These are phyloP conservation scores for Termitomyces sp. DNA, from an alignment of 768 basidiomycete genomes.

Conservation along the genomic window DNA sequence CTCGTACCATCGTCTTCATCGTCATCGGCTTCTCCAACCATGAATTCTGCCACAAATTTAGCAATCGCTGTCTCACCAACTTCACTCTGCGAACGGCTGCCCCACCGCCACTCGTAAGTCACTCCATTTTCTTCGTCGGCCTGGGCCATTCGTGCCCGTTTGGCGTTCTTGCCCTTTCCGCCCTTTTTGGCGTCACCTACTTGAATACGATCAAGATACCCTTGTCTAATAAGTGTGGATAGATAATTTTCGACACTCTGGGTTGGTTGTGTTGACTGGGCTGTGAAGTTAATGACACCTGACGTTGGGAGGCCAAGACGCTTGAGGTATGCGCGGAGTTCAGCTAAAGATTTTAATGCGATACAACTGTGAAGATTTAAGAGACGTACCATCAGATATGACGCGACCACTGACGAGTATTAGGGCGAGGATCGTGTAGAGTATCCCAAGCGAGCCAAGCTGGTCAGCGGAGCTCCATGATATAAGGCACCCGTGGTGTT, in stretches of 20 bases:
- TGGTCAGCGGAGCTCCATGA: conserved; percentile 69
- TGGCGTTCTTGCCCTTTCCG: conserved; percentile 30
- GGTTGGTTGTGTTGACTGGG: conserved; percentile 41
- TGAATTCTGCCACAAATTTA: conserved; percentile 75
- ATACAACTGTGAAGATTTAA: not conserved
- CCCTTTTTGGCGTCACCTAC: conserved; percentile 41
- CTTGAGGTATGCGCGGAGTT: conserved; percentile 65
- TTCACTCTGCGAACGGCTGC: conserved; percentile 71
- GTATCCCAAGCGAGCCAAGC: conserved; percentile 62
- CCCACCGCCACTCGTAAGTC: conserved; percentile 82
- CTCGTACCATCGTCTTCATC: conserved; percentile 32
- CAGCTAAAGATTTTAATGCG: conserved; percentile 37
- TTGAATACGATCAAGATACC: conserved; percentile 69
- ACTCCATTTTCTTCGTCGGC: conserved; percentile 34
- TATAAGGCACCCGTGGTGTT: conserved; percentile 62
- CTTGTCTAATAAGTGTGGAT: conserved; percentile 54
- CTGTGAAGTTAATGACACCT: conserved; percentile 43
- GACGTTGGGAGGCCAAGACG: conserved; percentile 55
- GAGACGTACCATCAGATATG: conserved; percentile 63
- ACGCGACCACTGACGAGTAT: conserved; percentile 78
- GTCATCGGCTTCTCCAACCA: conserved; percentile 42
- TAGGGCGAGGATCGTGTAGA: conserved; percentile 77
- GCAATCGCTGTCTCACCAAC: conserved; percentile 76
- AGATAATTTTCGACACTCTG: conserved; percentile 66
- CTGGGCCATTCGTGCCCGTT: conserved; percentile 48